Percentiles rank a stretch among this genome's conserved stretches.
Conservation (phyloP, 176 grass and related monocot species). For the Ananas comosus region DNA sequence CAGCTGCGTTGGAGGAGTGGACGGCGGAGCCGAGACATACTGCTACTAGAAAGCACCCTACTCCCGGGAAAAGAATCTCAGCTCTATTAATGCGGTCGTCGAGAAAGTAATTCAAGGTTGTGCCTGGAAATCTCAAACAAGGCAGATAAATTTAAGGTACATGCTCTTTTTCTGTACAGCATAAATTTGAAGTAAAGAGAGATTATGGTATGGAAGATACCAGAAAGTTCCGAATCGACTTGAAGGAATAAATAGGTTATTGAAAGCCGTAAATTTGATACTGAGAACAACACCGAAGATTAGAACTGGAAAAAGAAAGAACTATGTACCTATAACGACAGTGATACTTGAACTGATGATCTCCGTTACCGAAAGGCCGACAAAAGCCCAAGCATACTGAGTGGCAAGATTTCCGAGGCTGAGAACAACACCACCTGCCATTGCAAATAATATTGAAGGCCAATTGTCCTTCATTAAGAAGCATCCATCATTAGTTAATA, state of each 20-base stretch:
- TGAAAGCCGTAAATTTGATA: neutral
- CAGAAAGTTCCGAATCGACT: neutral
- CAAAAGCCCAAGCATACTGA: slow-evolving; percentile 87
- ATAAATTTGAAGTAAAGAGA: neutral
- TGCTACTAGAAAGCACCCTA: slow-evolving; percentile 77
- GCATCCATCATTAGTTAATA: slow-evolving; percentile 1
- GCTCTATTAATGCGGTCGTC: slow-evolving; percentile 83
- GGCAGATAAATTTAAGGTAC: neutral
- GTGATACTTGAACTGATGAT: slow-evolving; percentile 83
- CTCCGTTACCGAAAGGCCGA: slow-evolving; percentile 80
- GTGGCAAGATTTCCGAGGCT: slow-evolving; percentile 86
- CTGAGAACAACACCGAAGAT: neutral
- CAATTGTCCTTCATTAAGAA: slow-evolving; percentile 49
- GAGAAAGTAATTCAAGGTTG: slow-evolving; percentile 85
- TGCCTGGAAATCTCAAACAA: slow-evolving; percentile 38
- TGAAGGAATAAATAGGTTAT: neutral
- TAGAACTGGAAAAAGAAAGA: neutral
- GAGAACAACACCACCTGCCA: slow-evolving; percentile 59
- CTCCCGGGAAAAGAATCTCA: slow-evolving; percentile 79
- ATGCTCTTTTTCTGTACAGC: neutral
- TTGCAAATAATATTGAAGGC: slow-evolving; percentile 72
- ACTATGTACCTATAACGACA: slow-evolving; percentile 68
- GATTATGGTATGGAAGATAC: neutral
- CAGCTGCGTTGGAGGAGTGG: slow-evolving; percentile 78
- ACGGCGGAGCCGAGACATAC: slow-evolving; percentile 79